phyloP scores from a whole-genome alignment of 352 stramenopile genomes.

The Peronospora farinosa region DNA sequence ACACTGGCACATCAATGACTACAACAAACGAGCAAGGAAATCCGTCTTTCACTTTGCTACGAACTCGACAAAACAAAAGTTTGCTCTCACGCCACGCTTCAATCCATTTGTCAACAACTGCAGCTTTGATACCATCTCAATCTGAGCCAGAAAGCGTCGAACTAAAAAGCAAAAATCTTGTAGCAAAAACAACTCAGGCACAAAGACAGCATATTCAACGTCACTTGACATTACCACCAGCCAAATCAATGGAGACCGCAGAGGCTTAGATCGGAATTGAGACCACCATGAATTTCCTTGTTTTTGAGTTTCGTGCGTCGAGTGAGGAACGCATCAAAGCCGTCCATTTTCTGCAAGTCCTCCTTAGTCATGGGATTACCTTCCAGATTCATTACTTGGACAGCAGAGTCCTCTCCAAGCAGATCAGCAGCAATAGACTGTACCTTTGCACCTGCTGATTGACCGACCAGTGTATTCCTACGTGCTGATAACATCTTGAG shows the following conservation, averaged over 20 bases:
- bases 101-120: slow-evolving; percentile 25
- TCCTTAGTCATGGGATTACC: slow-evolving; percentile 75
- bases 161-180: neutral
- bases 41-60: neutral
- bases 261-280: slow-evolving; percentile 74
- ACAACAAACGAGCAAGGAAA: neutral
- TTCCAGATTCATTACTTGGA: slow-evolving; percentile 82
- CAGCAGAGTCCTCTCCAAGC: slow-evolving; percentile 39
- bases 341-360: slow-evolving; percentile 71
- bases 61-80: slow-evolving; percentile 5
- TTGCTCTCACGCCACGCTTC: slow-evolving; percentile 11
- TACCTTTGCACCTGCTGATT: slow-evolving; percentile 5
- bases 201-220: slow-evolving; percentile 9
- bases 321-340: slow-evolving; percentile 64
- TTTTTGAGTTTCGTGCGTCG: slow-evolving; percentile 80
- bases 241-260: slow-evolving; percentile 62
- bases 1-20: neutral
- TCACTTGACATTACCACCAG: slow-evolving; percentile 8
- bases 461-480: slow-evolving; percentile 40
- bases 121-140: neutral
- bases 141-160: no score
- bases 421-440: slow-evolving; percentile 57
- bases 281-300: slow-evolving; percentile 79
- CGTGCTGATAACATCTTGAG: slow-evolving; percentile 71
- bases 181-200: slow-evolving; percentile 9